phyloP scores from a whole-genome alignment of 805 yeast genomes.

The Starmera quercuum region DNA sequence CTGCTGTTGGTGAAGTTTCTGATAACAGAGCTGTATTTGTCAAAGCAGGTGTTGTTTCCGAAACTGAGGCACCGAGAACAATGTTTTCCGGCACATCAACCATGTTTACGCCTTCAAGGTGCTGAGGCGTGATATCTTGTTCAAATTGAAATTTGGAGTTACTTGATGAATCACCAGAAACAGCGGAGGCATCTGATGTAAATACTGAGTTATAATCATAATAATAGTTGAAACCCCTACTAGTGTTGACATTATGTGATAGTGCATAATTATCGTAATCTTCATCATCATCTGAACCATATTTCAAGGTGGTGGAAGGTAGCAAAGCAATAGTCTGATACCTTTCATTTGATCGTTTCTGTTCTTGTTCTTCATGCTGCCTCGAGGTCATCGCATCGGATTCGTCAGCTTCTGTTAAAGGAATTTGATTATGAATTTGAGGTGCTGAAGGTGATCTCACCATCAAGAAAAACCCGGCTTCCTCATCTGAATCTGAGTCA shows the following conservation, averaged over 20 bases:
- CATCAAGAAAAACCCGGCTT: constrained; percentile 62
- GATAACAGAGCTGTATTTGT: not conserved
- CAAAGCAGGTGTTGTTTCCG: not conserved
- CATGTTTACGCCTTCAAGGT: constrained; percentile 18
- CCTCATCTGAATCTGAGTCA: constrained; percentile 48
- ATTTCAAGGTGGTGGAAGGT: constrained; percentile 83
- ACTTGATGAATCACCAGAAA: constrained; percentile 12
- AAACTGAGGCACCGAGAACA: constrained; percentile 17
- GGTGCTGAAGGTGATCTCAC: constrained; percentile 37
- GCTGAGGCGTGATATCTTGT: constrained; percentile 11
- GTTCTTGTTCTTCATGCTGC: not conserved
- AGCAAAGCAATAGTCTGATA: constrained; percentile 63
- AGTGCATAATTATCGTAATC: constrained; percentile 39
- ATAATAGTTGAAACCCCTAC: constrained; percentile 69
- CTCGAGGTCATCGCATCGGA: not conserved
- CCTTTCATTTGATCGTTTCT: not conserved
- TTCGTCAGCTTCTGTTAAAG: constrained; percentile 1
- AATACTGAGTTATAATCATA: constrained; percentile 79
- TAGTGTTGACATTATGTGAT: constrained; percentile 66
- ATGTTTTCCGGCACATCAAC: constrained; percentile 22
- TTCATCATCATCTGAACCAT: constrained; percentile 57
- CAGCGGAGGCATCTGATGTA: constrained; percentile 32
- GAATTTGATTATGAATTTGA: constrained; percentile 12
- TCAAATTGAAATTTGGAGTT: constrained; percentile 14
- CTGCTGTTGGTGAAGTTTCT: not conserved